Evolutionary conservation across 495 filamentous ascomycete genomes (phyloP), one percentile per base, ranked within the genome.

Genomic region (Recurvomyces mirabilis): DNA sequence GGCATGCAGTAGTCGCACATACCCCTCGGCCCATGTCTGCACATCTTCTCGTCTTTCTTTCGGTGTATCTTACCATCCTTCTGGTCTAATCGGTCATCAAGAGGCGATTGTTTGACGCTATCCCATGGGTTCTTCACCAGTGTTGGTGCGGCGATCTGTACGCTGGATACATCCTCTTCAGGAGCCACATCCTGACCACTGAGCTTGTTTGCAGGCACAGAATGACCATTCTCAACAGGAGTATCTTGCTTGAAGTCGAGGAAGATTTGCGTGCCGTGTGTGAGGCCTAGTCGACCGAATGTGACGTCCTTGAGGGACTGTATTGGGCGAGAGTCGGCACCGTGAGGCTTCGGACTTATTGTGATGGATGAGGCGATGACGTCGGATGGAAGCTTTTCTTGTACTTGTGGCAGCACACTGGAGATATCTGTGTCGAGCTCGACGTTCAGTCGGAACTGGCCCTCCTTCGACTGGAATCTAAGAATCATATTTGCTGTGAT

Each of bases 1-100:
- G 91, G 91, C 84, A 89, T 94, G 70, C 91, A 99, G 64, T 95
- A 94, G 63, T 99, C 91, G 61, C 91, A 99, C 93, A 96, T 96
- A 51, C 93, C 91, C 61, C 93, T 94, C 17, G 80, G 78, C 5
- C 89, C 88, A 62, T 99, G 91, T 53, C 82, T 81, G 67, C 91
- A 99, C 83, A 99, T 87, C 56, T 84, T 88, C 30, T 62, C 60
- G 55, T 95, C 93, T 29, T 70, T 69, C 29, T 65, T 67, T 37
- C 91, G 71, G 25, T 77, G 72, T 36, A 96, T 96, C 69, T 95
- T 99, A 40, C 91, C 93, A 75, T 94, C 84, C 53, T 78, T 71
- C 65, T 75, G 85, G 56, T 99, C 91, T 50, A 99, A 65, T 18
- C 72, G 65, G 57, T 96, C 74, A 58, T 99, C 91, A 0, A 96